Evolutionary conservation across 371 early-diverging fungal genomes (phyloP).

Genomic region (Mortierella sp.): DNA sequence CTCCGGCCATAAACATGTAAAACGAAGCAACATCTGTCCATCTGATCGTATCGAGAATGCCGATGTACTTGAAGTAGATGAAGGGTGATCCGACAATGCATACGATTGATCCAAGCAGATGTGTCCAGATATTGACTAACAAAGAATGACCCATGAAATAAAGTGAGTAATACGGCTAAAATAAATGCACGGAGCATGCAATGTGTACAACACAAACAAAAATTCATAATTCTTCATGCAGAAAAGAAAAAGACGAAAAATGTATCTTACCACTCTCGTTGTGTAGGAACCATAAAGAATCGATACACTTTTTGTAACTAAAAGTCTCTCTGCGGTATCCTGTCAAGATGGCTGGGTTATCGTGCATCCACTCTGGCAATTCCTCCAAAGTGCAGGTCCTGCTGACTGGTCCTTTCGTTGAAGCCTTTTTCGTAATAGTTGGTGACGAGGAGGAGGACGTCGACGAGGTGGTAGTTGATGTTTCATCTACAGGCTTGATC

Average conservation of each 20-base stretch:
- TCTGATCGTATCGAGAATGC: slow-evolving; percentile 62
- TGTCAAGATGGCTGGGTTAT: slow-evolving; percentile 74
- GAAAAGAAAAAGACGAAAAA: slow-evolving; percentile 7
- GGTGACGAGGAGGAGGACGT: not conserved
- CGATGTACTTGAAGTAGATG: slow-evolving; percentile 61
- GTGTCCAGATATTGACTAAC: slow-evolving; percentile 89
- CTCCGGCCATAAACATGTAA: slow-evolving; percentile 78
- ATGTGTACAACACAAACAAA: too few species aligned
- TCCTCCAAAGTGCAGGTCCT: slow-evolving; percentile 62
- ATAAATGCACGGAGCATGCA: too few species aligned
- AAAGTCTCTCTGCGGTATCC: slow-evolving; percentile 87
- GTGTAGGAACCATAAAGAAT: slow-evolving; percentile 86
- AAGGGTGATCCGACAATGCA: slow-evolving; percentile 71
- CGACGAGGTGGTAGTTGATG: not conserved
- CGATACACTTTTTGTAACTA: slow-evolving; percentile 79
- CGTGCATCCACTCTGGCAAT: slow-evolving; percentile 82
- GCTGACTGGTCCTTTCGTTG: not conserved
- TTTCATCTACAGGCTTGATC: slow-evolving; percentile 4
- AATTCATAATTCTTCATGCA: not conserved
- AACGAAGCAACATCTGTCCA: slow-evolving; percentile 75
- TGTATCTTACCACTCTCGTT: slow-evolving; percentile 82
- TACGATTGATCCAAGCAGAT: slow-evolving; percentile 77
- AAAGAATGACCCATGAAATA: not conserved
- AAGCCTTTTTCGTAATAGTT: not conserved
- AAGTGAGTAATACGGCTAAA: too few species aligned